These are phyloP conservation scores for Leccinum pallidistipes DNA, from an alignment of 1,284 basidiomycete genomes.

Conservation along the genomic window DNA sequence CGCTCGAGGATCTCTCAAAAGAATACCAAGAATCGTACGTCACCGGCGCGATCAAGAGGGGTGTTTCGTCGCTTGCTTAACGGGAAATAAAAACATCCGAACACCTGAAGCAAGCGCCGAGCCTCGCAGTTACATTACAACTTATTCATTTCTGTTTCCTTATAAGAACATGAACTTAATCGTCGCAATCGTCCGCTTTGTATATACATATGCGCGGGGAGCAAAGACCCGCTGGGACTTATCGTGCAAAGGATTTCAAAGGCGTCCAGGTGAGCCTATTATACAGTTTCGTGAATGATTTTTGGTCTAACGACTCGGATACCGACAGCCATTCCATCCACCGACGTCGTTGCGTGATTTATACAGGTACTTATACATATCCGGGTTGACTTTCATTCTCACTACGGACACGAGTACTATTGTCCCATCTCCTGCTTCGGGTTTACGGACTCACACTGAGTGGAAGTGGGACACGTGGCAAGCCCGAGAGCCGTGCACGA, in stretches of 20 bases:
- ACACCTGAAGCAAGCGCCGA: neutral
- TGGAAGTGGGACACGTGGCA: constrained; percentile 89
- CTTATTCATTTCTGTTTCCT: neutral
- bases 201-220: neutral
- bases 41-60: constrained; percentile 15
- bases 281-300: neutral
- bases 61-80: constrained; percentile 8
- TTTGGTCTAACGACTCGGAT: constrained; percentile 1
- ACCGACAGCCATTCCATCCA: constrained; percentile 70
- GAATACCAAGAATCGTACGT: constrained; percentile 54
- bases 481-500: constrained; percentile 52
- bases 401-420: constrained; percentile 96
- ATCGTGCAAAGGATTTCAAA: constrained; percentile 85
- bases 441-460: constrained; percentile 97
- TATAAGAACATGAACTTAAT: neutral
- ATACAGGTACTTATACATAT: constrained; percentile 73
- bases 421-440: constrained; percentile 92
- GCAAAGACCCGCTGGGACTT: constrained; percentile 59
- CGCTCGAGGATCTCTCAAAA: constrained; percentile 57
- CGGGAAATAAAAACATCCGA: neutral
- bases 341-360: constrained; percentile 73
- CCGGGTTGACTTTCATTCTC: constrained; percentile 91
- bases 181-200: neutral
- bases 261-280: constrained; percentile 79
- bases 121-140: neutral